These are phyloP conservation scores for Fragaria iinumae DNA, from an alignment of 306 rosid species.

Conservation along the genomic window DNA sequence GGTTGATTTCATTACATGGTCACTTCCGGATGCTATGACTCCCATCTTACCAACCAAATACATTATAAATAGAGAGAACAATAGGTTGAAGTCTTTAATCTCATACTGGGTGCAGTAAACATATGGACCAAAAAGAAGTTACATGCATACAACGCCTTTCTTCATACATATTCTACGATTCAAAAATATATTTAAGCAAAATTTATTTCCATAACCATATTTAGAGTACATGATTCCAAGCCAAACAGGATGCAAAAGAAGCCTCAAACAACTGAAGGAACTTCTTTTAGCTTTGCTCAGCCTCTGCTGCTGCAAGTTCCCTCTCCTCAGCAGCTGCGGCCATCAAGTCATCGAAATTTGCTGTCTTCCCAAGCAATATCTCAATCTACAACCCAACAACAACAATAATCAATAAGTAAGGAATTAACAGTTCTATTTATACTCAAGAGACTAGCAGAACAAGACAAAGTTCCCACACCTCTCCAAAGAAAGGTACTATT, in stretches of 20 bases:
- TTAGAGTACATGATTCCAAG: conserved; percentile 6
- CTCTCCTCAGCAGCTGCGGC: conserved; percentile 50
- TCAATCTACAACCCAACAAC: conserved; percentile 29
- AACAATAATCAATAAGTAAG: background rate
- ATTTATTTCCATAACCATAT: background rate
- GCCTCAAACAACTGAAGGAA: background rate
- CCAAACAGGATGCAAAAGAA: background rate
- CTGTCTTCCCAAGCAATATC: conserved; percentile 43
- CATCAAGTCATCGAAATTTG: conserved; percentile 47
- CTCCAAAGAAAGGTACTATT: background rate
- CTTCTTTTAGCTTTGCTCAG: conserved; percentile 26
- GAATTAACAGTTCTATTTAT: background rate
- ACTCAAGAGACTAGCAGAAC: background rate
- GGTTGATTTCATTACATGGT: too few relatives aligned
- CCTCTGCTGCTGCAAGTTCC: conserved; percentile 20
- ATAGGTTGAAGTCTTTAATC: too few relatives aligned
- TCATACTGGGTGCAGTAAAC: background rate
- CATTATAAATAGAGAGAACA: too few relatives aligned
- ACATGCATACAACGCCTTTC: background rate
- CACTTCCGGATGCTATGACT: too few relatives aligned
- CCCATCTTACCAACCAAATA: too few relatives aligned
- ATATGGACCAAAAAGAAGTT: background rate
- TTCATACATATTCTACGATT: conserved; percentile 5
- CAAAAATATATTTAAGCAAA: conserved; percentile 4
- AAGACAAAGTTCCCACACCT: background rate